A percentile compares a stretch with the other conserved stretches of the same genome.
phyloP scores from a whole-genome alignment of 768 basidiomycete species.

The Gyrodon lividus region DNA sequence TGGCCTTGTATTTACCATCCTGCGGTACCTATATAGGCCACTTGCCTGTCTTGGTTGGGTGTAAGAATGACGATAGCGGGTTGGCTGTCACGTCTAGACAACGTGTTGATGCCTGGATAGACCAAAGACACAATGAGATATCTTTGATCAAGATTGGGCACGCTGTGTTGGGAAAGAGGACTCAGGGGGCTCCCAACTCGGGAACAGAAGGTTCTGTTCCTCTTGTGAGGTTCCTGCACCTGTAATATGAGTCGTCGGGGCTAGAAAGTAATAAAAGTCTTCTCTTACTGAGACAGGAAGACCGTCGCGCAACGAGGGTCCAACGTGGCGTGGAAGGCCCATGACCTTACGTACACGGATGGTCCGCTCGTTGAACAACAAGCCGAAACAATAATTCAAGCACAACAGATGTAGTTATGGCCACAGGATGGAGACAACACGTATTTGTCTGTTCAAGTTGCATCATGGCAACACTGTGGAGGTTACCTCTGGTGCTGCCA shows the following conservation, averaged over 20 bases:
- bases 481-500: background rate
- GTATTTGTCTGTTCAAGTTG: background rate
- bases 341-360: conserved; percentile 24
- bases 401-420: conserved; percentile 11
- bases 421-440: background rate
- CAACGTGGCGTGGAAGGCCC: conserved; percentile 20
- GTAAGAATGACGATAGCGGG: conserved; percentile 25
- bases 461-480: background rate
- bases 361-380: background rate
- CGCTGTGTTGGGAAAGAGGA: conserved; percentile 18
- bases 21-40: conserved; percentile 34
- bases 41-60: conserved; percentile 31
- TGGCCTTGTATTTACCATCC: conserved; percentile 30
- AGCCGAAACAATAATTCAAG: conserved; percentile 5
- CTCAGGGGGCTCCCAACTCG: conserved; percentile 19
- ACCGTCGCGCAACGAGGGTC: conserved; percentile 15
- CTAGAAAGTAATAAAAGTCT: conserved; percentile 4
- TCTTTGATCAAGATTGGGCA: conserved; percentile 32
- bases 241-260: background rate
- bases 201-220: conserved; percentile 13
- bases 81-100: conserved; percentile 33
- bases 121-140: conserved; percentile 18
- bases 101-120: conserved; percentile 32
- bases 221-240: background rate
- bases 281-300: conserved; percentile 1